Evolutionary conservation across 306 rosid species (phyloP).

Genomic region (Cicer chorassanicum): DNA sequence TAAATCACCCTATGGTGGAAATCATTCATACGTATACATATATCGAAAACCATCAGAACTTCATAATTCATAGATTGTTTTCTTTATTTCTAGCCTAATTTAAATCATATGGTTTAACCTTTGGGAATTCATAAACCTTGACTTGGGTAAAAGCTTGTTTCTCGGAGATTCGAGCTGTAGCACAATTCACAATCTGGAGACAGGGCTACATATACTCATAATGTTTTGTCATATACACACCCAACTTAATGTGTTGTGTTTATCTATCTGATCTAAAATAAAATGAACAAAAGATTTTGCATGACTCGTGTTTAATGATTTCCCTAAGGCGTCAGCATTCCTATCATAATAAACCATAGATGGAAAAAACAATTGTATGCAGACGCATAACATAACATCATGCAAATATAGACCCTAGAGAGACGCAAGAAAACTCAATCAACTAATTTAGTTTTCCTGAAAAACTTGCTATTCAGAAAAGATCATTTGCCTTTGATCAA

Average conservation of each 20-base stretch:
- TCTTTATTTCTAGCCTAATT: conserved; percentile 22
- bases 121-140: conserved; percentile 14
- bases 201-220: background rate
- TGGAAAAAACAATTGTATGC: background rate
- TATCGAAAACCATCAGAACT: background rate
- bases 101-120: background rate
- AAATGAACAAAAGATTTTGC: background rate
- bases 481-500: background rate
- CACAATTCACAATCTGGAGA: background rate
- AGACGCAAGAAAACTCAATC: conserved; percentile 11
- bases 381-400: conserved; percentile 5
- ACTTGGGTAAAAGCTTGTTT: conserved; percentile 10
- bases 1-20: conserved; percentile 8
- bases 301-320: conserved; percentile 4
- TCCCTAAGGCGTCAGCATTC: background rate
- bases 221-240: background rate
- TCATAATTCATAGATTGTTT: background rate
- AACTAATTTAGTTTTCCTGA: conserved; percentile 23
- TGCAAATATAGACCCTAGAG: conserved; percentile 13
- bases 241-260: conserved; percentile 23
- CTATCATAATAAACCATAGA: conserved; percentile 1
- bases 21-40: conserved; percentile 23
- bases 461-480: conserved; percentile 22
- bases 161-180: background rate
- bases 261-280: conserved; percentile 6